phyloP scores from a whole-genome alignment of 1,284 basidiomycete species.

The Moniliella sp. region DNA sequence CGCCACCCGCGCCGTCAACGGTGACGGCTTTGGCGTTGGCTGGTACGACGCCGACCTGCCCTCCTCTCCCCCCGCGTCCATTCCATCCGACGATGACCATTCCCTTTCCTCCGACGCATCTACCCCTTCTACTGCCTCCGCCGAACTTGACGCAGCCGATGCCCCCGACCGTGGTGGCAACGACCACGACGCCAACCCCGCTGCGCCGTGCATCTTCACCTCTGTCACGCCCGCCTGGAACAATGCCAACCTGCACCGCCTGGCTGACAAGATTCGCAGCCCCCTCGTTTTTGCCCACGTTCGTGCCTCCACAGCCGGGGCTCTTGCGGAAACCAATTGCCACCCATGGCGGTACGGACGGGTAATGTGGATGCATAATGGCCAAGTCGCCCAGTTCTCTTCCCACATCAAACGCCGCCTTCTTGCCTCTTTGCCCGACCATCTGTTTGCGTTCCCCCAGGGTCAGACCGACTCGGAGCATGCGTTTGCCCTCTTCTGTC shows the following conservation, averaged over 20 bases:
- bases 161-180: not conserved
- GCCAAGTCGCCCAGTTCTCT: slow-evolving; percentile 18
- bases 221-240: slow-evolving; percentile 51
- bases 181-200: not conserved
- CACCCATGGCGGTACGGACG: slow-evolving; percentile 26
- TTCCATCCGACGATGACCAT: no score
- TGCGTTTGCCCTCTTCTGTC: slow-evolving; percentile 24
- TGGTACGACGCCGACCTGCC: slow-evolving; percentile 36
- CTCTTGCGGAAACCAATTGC: slow-evolving; percentile 25
- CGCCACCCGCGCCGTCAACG: slow-evolving; percentile 35
- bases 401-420: slow-evolving; percentile 18
- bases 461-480: slow-evolving; percentile 26
- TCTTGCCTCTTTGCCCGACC: slow-evolving; percentile 13
- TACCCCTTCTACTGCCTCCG: not conserved
- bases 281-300: slow-evolving; percentile 28
- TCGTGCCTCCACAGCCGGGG: slow-evolving; percentile 19
- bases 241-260: slow-evolving; percentile 22
- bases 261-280: slow-evolving; percentile 27
- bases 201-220: slow-evolving; percentile 70
- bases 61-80: slow-evolving; percentile 6
- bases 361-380: slow-evolving; percentile 32
- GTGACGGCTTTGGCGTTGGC: slow-evolving; percentile 91
- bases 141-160: not conserved
- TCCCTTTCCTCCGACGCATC: not conserved
- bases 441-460: slow-evolving; percentile 20